These are phyloP conservation scores for Rhodofomes roseus DNA, from an alignment of 1,284 basidiomycete genomes.

Conservation along the genomic window DNA sequence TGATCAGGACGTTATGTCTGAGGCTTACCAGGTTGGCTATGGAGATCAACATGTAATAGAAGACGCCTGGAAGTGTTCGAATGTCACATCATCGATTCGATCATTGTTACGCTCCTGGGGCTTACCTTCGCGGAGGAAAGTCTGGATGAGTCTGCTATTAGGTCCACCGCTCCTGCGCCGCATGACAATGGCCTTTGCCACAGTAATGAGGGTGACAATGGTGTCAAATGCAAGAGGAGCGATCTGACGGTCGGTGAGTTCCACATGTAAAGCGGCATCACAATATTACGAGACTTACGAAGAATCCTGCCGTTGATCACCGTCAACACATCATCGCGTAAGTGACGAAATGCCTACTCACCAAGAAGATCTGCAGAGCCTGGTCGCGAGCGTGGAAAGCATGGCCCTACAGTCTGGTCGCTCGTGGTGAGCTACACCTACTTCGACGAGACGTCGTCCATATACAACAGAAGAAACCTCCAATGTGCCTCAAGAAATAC, in stretches of 20 bases:
- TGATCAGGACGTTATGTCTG: background rate
- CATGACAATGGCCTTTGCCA: conserved; percentile 69
- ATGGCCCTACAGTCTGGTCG: conserved; percentile 54
- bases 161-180: conserved; percentile 70
- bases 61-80: conserved; percentile 49
- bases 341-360: conserved; percentile 22
- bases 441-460: background rate
- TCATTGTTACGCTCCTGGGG: conserved; percentile 2
- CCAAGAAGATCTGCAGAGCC: conserved; percentile 76
- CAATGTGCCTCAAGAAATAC: background rate
- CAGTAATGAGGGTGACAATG: conserved; percentile 71
- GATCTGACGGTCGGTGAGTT: conserved; percentile 39
- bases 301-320: conserved; percentile 50
- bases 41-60: conserved; percentile 78
- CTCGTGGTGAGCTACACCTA: background rate
- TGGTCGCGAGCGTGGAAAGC: conserved; percentile 72
- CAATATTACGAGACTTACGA: conserved; percentile 36
- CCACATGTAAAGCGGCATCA: background rate
- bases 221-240: conserved; percentile 77
- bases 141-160: conserved; percentile 74
- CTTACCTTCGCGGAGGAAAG: conserved; percentile 74
- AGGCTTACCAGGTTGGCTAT: conserved; percentile 61
- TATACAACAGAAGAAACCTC: background rate
- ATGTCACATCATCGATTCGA: background rate
- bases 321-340: conserved; percentile 2